A percentile compares a stretch with the other conserved stretches of the same genome.
These are phyloP conservation scores for Arachis hypogaea DNA, from an alignment of 306 rosid species.

Conservation along the genomic window DNA sequence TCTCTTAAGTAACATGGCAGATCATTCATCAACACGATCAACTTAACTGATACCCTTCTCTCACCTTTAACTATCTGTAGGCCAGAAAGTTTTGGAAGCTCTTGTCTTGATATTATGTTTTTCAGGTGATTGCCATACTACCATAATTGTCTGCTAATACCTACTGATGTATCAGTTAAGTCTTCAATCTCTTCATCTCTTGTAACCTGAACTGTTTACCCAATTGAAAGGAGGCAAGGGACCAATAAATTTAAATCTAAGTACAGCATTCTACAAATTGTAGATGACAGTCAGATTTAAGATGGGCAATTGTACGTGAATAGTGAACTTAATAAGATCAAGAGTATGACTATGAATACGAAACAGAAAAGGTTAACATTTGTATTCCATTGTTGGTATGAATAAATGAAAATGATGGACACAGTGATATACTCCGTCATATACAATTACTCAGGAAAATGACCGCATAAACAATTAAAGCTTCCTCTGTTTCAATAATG, in stretches of 20 bases:
- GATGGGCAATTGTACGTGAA: neutral
- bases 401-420: constrained; percentile 39
- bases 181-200: neutral
- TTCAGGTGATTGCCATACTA: neutral
- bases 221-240: constrained; percentile 6
- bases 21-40: constrained; percentile 35
- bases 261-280: constrained; percentile 5
- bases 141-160: neutral
- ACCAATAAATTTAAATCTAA: neutral
- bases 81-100: constrained; percentile 35
- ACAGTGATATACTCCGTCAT: constrained; percentile 19
- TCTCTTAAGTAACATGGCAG: constrained; percentile 67
- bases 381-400: constrained; percentile 24
- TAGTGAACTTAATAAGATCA: neutral
- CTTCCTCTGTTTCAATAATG: constrained; percentile 32
- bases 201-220: constrained; percentile 15
- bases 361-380: constrained; percentile 14
- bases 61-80: constrained; percentile 9
- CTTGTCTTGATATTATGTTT: neutral
- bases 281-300: neutral
- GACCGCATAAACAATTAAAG: constrained; percentile 27
- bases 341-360: neutral
- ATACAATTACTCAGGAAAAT: constrained; percentile 25
- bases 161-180: neutral
- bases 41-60: constrained; percentile 23